A percentile compares a stretch with the other conserved stretches of the same genome.
phyloP scores from a whole-genome alignment of 371 early-diverging fungal species.

The Mortierella sp. region DNA sequence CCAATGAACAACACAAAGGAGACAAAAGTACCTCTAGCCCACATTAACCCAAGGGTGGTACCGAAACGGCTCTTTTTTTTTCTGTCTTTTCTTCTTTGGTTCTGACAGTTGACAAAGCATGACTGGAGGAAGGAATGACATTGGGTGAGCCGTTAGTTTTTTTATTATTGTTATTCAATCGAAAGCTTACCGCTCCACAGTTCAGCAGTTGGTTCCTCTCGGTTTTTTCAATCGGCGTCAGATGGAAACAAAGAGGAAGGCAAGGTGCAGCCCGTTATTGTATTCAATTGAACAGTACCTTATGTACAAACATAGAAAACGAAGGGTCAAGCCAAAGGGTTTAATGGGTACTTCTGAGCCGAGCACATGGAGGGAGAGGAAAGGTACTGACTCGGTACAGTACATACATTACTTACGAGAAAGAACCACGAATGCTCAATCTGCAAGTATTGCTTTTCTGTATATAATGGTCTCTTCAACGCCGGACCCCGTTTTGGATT shows the following conservation, averaged over 20 bases:
- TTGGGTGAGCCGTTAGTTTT: not conserved
- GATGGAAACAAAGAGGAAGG: not conserved
- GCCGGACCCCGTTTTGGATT: not conserved
- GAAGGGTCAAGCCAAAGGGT: too few relatives aligned
- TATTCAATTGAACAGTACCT: not conserved
- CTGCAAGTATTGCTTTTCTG: not conserved
- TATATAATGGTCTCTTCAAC: not conserved
- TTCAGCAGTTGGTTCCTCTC: constrained; percentile 10
- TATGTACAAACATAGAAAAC: not conserved
- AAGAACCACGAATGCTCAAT: not conserved
- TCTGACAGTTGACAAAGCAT: constrained; percentile 8
- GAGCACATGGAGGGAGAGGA: constrained; percentile 5
- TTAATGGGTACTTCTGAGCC: constrained; percentile 5
- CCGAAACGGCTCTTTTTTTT: not conserved
- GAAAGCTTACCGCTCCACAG: constrained; percentile 22
- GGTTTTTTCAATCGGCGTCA: not conserved
- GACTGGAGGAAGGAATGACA: not conserved
- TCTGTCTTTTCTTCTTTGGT: not conserved
- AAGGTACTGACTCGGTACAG: not conserved
- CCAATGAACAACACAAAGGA: not conserved
- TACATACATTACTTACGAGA: not conserved
- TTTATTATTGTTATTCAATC: not conserved
- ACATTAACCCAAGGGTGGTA: not conserved
- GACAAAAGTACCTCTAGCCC: not conserved
- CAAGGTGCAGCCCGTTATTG: not conserved